Evolutionary conservation across 805 yeast species (phyloP).

Genomic region (Metschnikowia arizonensis): DNA sequence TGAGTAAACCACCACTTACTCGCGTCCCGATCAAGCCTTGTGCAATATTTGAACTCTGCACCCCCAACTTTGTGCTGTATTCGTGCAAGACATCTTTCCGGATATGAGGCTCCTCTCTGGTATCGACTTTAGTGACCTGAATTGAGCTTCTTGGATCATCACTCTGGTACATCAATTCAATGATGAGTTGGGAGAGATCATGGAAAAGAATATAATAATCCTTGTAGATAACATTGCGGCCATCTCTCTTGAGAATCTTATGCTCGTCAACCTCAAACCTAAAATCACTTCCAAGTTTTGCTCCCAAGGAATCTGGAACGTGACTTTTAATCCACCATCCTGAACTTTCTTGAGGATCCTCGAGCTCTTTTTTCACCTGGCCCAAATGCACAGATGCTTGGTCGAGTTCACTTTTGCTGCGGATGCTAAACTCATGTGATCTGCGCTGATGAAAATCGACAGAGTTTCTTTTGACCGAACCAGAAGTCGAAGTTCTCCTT

Average conservation of each 20-base stretch:
- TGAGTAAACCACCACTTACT: conserved; percentile 27
- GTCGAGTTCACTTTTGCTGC: conserved; percentile 18
- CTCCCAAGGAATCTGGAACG: conserved; percentile 50
- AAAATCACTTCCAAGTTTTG: conserved; percentile 44
- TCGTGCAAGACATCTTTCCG: conserved; percentile 47
- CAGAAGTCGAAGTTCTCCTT: conserved; percentile 18
- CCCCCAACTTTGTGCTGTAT: conserved; percentile 50
- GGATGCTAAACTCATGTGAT: conserved; percentile 6
- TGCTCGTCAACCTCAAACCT: conserved; percentile 64
- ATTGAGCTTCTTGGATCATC: conserved; percentile 52
- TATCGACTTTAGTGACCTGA: conserved; percentile 25
- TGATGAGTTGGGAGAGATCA: conserved; percentile 63
- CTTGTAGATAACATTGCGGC: conserved; percentile 44
- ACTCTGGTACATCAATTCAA: conserved; percentile 54
- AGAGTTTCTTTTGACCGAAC: conserved; percentile 9
- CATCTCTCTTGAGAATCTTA: conserved; percentile 53
- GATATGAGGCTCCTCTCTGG: conserved; percentile 41
- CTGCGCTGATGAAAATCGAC: conserved; percentile 8
- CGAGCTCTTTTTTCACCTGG: conserved; percentile 29
- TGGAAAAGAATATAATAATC: conserved; percentile 70
- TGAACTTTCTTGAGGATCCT: conserved; percentile 23
- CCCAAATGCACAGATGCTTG: conserved; percentile 28
- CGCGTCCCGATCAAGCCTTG: conserved; percentile 32
- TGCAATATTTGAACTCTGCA: conserved; percentile 38
- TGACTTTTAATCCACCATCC: conserved; percentile 68